Evolutionary conservation across 495 filamentous ascomycete genomes (phyloP).

Genomic region (Talaromyces thailandensis): DNA sequence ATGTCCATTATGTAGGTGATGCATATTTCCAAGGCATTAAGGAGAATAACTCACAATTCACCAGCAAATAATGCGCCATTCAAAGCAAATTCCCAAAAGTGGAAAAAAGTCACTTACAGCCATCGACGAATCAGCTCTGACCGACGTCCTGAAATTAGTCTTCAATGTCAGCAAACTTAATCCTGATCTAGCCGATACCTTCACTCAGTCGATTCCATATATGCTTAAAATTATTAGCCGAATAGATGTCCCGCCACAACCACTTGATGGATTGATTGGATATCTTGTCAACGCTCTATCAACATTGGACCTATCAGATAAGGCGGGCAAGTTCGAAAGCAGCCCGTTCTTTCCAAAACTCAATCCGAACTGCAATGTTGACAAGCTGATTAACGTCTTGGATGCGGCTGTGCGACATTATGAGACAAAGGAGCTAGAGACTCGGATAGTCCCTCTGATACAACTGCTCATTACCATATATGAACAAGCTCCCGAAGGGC

Average conservation of each 20-base stretch:
- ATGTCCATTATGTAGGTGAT: slow-evolving; percentile 47
- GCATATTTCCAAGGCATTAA: not conserved
- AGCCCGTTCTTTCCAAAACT: slow-evolving; percentile 57
- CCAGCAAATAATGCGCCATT: slow-evolving; percentile 61
- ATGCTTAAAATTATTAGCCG: slow-evolving; percentile 63
- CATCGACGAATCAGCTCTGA: slow-evolving; percentile 71
- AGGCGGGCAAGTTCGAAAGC: slow-evolving; percentile 33
- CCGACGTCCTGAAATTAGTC: slow-evolving; percentile 76
- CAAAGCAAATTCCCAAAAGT: slow-evolving; percentile 46
- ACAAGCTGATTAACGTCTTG: slow-evolving; percentile 66
- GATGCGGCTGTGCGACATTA: slow-evolving; percentile 54
- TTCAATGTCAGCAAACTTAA: slow-evolving; percentile 79
- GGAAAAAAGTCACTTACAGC: slow-evolving; percentile 36
- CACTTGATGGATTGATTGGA: slow-evolving; percentile 50
- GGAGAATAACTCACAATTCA: not conserved
- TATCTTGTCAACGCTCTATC: slow-evolving; percentile 72
- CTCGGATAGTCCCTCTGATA: slow-evolving; percentile 57
- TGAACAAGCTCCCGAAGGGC: slow-evolving; percentile 57
- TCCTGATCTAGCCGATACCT: slow-evolving; percentile 46
- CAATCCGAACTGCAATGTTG: slow-evolving; percentile 51
- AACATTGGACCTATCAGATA: slow-evolving; percentile 59
- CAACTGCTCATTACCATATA: slow-evolving; percentile 63
- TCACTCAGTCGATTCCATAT: slow-evolving; percentile 57
- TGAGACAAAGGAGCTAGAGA: slow-evolving; percentile 58
- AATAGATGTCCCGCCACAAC: slow-evolving; percentile 43